Percentiles rank a stretch among this genome's conserved stretches.
These are phyloP conservation scores for Pterocarpus macrocarpus DNA, from an alignment of 306 rosid species.

Conservation along the genomic window DNA sequence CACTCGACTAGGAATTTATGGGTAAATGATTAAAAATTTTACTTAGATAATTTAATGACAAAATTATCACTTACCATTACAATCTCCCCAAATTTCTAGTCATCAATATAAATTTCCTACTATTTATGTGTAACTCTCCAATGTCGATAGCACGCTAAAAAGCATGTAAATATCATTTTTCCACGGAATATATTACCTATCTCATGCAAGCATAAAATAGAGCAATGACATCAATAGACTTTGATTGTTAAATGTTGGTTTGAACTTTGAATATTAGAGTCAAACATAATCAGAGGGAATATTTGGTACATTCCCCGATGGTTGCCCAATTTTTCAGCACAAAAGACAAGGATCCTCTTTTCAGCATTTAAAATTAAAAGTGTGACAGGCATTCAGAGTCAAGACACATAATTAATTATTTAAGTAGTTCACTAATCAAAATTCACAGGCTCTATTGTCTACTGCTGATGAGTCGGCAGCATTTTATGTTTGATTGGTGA, in stretches of 20 bases:
- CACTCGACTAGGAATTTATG: too few species aligned
- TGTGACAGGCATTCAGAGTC: background rate
- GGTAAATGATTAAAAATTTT: too few species aligned
- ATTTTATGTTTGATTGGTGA: constrained; percentile 9
- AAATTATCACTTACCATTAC: too few species aligned
- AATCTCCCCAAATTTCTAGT: too few species aligned
- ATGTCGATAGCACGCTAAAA: too few species aligned
- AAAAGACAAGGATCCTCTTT: constrained; percentile 48
- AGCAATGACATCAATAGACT: constrained; percentile 23
- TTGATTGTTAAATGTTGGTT: constrained; percentile 29
- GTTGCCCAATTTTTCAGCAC: constrained; percentile 32
- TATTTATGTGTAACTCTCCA: too few species aligned
- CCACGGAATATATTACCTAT: constrained; percentile 7
- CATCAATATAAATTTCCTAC: too few species aligned
- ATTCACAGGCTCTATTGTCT: constrained; percentile 4
- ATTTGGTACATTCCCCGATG: constrained; percentile 45
- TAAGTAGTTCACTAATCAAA: constrained; percentile 11
- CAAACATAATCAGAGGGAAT: constrained; percentile 44
- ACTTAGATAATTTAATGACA: too few species aligned
- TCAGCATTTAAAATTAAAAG: background rate
- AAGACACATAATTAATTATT: background rate
- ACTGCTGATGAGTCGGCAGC: constrained; percentile 51
- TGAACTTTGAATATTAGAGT: constrained; percentile 36
- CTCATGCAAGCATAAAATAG: constrained; percentile 48
- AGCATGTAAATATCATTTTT: too few species aligned